Conservation (phyloP, 768 basidiomycete species). For the Lactarius sanguifluus region DNA sequence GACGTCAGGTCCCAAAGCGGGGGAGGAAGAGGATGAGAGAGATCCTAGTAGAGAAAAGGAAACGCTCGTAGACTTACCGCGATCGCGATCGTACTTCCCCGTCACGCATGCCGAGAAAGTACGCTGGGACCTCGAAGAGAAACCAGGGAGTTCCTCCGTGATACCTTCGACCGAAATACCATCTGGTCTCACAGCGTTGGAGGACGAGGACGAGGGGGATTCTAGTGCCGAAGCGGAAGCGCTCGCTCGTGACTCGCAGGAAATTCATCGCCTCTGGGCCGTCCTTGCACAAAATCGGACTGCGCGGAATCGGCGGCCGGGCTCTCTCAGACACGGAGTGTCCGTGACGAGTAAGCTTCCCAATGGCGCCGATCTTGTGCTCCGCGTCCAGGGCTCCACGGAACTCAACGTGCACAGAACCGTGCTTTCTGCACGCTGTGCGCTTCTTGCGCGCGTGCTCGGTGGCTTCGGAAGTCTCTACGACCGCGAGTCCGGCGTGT, state of each 20-base stretch:
- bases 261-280: slow-evolving; percentile 34
- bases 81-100: slow-evolving; percentile 58
- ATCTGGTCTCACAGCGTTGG: background rate
- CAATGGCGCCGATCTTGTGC: slow-evolving; percentile 63
- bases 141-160: background rate
- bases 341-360: slow-evolving; percentile 28
- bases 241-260: slow-evolving; percentile 40
- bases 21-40: slow-evolving; percentile 19
- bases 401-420: slow-evolving; percentile 62
- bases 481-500: slow-evolving; percentile 31
- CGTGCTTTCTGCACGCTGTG: slow-evolving; percentile 62
- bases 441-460: slow-evolving; percentile 47
- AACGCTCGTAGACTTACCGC: slow-evolving; percentile 62
- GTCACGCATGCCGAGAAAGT: slow-evolving; percentile 28
- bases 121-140: slow-evolving; percentile 22
- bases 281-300: slow-evolving; percentile 21
- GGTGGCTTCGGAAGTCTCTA: slow-evolving; percentile 32
- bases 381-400: slow-evolving; percentile 44
- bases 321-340: slow-evolving; percentile 13
- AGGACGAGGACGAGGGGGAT: slow-evolving; percentile 35
- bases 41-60: slow-evolving; percentile 37
- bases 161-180: background rate
- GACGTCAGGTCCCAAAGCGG: background rate
- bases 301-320: slow-evolving; percentile 10
- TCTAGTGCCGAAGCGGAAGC: slow-evolving; percentile 22